Conservation (phyloP, 2,329 filamentous ascomycete species). For the Raffaelea ambrosiae region DNA sequence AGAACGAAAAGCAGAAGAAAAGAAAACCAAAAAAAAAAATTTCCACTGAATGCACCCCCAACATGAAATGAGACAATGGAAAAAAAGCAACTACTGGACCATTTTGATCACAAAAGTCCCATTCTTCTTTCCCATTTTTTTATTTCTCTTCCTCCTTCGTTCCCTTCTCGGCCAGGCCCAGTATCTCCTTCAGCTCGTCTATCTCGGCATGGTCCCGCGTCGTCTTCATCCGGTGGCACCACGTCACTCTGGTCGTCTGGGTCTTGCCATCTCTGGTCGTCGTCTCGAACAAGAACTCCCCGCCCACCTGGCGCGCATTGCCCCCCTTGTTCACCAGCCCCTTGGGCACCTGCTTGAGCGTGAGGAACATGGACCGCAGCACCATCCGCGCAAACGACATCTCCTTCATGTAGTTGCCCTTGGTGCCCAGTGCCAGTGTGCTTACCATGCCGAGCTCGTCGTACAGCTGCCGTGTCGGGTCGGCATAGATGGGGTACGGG, state of each 20-base stretch:
- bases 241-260: slow-evolving; percentile 39
- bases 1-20: background rate
- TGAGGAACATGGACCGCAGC: slow-evolving; percentile 47
- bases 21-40: background rate
- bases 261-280: slow-evolving; percentile 10
- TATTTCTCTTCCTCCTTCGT: too few species aligned
- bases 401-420: slow-evolving; percentile 57
- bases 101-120: too few species aligned
- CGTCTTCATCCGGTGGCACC: slow-evolving; percentile 76
- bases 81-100: too few species aligned
- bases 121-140: too few species aligned
- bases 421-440: slow-evolving; percentile 49
- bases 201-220: slow-evolving; percentile 73
- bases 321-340: slow-evolving; percentile 57
- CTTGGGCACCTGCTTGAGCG: slow-evolving; percentile 45
- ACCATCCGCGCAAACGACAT: slow-evolving; percentile 39
- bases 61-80: too few species aligned
- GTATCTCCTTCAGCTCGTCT: slow-evolving; percentile 51
- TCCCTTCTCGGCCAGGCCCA: slow-evolving; percentile 20
- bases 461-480: slow-evolving; percentile 61
- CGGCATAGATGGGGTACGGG: slow-evolving; percentile 68
- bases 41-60: too few species aligned
- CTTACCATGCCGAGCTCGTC: slow-evolving; percentile 58
- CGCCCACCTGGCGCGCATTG: slow-evolving; percentile 61
- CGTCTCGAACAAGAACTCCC: slow-evolving; percentile 67